Evolutionary conservation across 768 basidiomycete species (phyloP).

Genomic region (Lactarius tabidus): DNA sequence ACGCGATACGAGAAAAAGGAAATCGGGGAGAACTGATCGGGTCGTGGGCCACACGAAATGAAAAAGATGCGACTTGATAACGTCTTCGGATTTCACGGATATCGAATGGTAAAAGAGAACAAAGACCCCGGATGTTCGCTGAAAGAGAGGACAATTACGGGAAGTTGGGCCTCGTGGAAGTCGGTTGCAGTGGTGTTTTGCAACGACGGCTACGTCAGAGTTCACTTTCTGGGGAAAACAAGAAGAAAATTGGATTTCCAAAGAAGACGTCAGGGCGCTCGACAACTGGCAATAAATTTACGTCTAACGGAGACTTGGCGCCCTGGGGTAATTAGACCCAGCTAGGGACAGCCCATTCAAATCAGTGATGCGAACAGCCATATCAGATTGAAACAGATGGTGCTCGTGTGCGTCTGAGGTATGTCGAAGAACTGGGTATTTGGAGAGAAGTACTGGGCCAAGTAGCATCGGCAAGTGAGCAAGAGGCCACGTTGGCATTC

Average conservation of each 20-base stretch:
- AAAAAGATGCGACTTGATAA: conserved; percentile 9
- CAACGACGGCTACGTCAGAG: conserved; percentile 21
- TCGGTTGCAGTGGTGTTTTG: conserved; percentile 10
- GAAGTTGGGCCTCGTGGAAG: conserved; percentile 10
- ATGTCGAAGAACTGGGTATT: background rate
- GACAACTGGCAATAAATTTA: conserved; percentile 12
- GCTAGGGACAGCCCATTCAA: background rate
- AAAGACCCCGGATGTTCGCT: conserved; percentile 18
- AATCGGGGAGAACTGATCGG: conserved; percentile 1
- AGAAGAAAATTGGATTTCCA: conserved; percentile 6
- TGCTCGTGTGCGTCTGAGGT: background rate
- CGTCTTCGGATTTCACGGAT: conserved; percentile 12
- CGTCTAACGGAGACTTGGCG: conserved; percentile 14
- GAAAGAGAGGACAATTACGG: conserved; percentile 8
- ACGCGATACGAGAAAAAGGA: background rate
- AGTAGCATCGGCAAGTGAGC: background rate
- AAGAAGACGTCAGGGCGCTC: conserved; percentile 9
- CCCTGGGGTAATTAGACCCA: conserved; percentile 20
- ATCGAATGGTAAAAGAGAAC: background rate
- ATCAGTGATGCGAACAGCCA: background rate
- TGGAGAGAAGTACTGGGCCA: background rate
- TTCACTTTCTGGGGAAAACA: conserved; percentile 2
- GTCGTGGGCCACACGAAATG: background rate
- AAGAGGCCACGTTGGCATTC: background rate
- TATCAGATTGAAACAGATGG: background rate